A percentile compares a stretch with the other conserved stretches of the same genome.
Evolutionary conservation across 2,329 filamentous ascomycete species (phyloP).

Genomic region (Metarhizium guizhouense): DNA sequence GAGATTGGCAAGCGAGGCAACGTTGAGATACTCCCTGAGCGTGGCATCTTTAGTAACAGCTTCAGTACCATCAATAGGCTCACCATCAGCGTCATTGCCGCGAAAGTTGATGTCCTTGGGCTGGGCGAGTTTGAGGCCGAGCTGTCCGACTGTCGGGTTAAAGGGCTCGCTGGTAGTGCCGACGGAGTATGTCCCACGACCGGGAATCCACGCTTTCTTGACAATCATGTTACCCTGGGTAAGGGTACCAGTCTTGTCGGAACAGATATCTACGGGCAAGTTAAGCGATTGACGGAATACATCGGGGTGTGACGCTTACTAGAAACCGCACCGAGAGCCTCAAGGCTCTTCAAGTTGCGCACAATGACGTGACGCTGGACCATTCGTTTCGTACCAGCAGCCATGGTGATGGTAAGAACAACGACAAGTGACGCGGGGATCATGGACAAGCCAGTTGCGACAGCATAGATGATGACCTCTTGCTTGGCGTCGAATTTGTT

Average conservation of each 20-base stretch:
- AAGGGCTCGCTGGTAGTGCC: slow-evolving; percentile 44
- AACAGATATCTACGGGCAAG: slow-evolving; percentile 36
- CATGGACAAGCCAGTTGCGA: slow-evolving; percentile 38
- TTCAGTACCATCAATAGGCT: slow-evolving; percentile 15
- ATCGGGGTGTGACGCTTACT: slow-evolving; percentile 18
- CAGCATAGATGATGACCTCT: slow-evolving; percentile 35
- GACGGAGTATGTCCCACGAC: slow-evolving; percentile 36
- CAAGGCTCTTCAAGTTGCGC: slow-evolving; percentile 39
- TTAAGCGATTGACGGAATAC: slow-evolving; percentile 11
- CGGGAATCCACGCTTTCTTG: slow-evolving; percentile 42
- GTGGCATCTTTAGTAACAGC: slow-evolving; percentile 34
- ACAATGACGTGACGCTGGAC: slow-evolving; percentile 43
- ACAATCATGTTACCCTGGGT: slow-evolving; percentile 46
- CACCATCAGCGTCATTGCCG: slow-evolving; percentile 17
- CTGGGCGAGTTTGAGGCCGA: slow-evolving; percentile 29
- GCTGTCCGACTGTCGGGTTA: slow-evolving; percentile 43
- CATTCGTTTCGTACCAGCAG: slow-evolving; percentile 46
- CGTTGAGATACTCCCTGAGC: slow-evolving; percentile 49
- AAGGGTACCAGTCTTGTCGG: slow-evolving; percentile 48
- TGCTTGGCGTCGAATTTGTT: slow-evolving; percentile 29
- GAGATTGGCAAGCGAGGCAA: slow-evolving; percentile 57
- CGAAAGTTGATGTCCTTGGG: slow-evolving; percentile 26
- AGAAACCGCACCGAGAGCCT: slow-evolving; percentile 46
- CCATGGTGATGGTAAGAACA: slow-evolving; percentile 52
- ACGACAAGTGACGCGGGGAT: slow-evolving; percentile 40